phyloP scores from a whole-genome alignment of 2,329 filamentous ascomycete genomes.

The Nannizziopsis barbatae region DNA sequence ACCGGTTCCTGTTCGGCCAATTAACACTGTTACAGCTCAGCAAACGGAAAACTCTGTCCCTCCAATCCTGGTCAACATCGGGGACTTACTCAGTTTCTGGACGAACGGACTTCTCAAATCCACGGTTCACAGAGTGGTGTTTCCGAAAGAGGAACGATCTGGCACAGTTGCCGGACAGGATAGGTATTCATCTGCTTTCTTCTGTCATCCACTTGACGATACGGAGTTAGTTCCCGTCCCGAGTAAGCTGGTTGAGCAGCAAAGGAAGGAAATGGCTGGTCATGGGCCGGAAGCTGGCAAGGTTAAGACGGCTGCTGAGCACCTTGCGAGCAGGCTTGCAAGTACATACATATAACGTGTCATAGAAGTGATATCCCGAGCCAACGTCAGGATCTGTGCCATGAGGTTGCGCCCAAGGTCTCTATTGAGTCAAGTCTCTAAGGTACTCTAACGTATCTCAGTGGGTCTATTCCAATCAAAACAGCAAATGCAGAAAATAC shows the following conservation, averaged over 20 bases:
- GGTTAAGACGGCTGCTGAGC: conserved; percentile 47
- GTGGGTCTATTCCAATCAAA: too few relatives aligned
- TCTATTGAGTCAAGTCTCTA: too few relatives aligned
- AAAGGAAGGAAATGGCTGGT: conserved; percentile 27
- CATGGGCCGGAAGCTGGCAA: conserved; percentile 34
- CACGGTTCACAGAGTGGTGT: conserved; percentile 81
- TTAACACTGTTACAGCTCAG: background rate
- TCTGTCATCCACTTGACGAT: conserved; percentile 50
- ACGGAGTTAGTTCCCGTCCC: conserved; percentile 46
- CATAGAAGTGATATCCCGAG: too few relatives aligned
- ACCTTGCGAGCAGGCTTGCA: conserved; percentile 46
- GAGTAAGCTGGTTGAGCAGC: conserved; percentile 38
- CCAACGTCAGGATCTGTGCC: too few relatives aligned
- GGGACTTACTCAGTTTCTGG: conserved; percentile 70
- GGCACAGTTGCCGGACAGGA: conserved; percentile 23
- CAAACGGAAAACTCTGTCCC: conserved; percentile 34
- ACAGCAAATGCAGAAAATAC: too few relatives aligned
- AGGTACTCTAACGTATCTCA: too few relatives aligned
- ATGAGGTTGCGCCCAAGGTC: too few relatives aligned
- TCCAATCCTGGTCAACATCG: conserved; percentile 65
- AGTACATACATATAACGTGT: conserved; percentile 41
- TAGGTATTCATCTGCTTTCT: conserved; percentile 51
- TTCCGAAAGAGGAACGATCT: conserved; percentile 38
- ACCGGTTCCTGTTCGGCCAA: conserved; percentile 55
- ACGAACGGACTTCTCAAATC: conserved; percentile 77